A percentile compares a stretch with the other conserved stretches of the same genome.
Conservation (phyloP, 2,329 filamentous ascomycete genomes). For the Sporothrix pallida region DNA sequence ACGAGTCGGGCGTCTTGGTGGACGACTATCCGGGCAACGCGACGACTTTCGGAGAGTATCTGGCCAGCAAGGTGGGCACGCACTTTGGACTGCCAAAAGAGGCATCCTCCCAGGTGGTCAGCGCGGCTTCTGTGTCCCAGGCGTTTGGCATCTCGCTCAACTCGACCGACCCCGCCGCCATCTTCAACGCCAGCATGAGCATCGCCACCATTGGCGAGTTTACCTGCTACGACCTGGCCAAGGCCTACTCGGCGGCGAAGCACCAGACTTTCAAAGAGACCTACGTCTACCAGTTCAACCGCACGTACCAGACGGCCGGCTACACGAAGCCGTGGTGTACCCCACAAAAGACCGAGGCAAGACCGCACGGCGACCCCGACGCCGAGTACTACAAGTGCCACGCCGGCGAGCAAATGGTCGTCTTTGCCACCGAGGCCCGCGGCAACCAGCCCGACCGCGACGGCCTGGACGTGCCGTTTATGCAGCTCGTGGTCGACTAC, state of each 20-base stretch:
- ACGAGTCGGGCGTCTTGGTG: conserved; percentile 42
- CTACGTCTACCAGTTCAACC: conserved; percentile 50
- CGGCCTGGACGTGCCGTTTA: conserved; percentile 45
- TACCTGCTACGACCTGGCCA: conserved; percentile 47
- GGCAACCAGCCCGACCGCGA: conserved; percentile 46
- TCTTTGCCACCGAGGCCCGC: conserved; percentile 47
- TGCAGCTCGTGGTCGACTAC: conserved; percentile 46
- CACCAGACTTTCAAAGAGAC: conserved; percentile 43
- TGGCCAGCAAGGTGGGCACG: conserved; percentile 34
- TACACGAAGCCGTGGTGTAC: conserved; percentile 43
- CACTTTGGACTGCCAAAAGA: conserved; percentile 33
- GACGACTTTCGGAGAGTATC: conserved; percentile 38
- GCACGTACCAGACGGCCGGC: conserved; percentile 47
- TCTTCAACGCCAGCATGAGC: conserved; percentile 46
- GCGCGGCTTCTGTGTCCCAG: not conserved
- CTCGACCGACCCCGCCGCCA: conserved; percentile 35
- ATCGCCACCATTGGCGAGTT: conserved; percentile 45
- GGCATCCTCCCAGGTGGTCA: not conserved
- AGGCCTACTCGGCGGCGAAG: conserved; percentile 46
- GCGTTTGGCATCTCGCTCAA: conserved; percentile 34
- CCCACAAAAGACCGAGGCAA: no score
- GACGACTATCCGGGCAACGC: conserved; percentile 38
- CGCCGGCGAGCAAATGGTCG: conserved; percentile 48
- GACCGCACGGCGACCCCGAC: conserved; percentile 46
- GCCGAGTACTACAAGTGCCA: conserved; percentile 52